Conservation (phyloP, 495 filamentous ascomycete species). For the Xylaria palmicola region DNA sequence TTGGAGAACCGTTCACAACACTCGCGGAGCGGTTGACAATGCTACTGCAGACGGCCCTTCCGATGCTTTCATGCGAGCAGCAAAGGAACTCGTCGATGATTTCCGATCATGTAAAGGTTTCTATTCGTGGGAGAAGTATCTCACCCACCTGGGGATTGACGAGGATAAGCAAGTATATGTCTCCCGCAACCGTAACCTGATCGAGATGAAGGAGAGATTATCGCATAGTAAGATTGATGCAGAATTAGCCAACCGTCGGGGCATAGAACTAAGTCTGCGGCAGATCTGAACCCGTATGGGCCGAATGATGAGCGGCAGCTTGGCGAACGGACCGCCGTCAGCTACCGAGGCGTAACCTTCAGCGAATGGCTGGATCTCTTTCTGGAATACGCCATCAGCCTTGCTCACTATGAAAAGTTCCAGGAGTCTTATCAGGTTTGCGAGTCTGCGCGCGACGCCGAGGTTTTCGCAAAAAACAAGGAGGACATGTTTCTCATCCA, state of each 20-base stretch:
- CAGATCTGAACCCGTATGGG: slow-evolving; percentile 23
- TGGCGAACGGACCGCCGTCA: slow-evolving; percentile 22
- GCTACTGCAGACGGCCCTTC: slow-evolving; percentile 13
- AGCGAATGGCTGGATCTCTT: slow-evolving; percentile 88
- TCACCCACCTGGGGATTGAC: slow-evolving; percentile 66
- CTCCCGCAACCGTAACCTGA: slow-evolving; percentile 57
- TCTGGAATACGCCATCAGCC: slow-evolving; percentile 73
- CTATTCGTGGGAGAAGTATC: slow-evolving; percentile 70
- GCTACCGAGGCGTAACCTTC: slow-evolving; percentile 77
- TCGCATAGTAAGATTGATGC: slow-evolving; percentile 43
- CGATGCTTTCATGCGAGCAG: slow-evolving; percentile 59
- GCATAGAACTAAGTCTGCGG: slow-evolving; percentile 16
- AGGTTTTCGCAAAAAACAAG: slow-evolving; percentile 71
- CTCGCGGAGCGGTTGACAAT: slow-evolving; percentile 3
- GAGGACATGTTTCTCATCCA: slow-evolving; percentile 70
- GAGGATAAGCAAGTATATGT: slow-evolving; percentile 46
- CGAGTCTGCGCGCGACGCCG: slow-evolving; percentile 68
- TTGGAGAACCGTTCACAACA: slow-evolving; percentile 24
- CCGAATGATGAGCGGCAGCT: slow-evolving; percentile 20
- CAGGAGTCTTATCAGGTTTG: slow-evolving; percentile 76
- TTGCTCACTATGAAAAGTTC: slow-evolving; percentile 56
- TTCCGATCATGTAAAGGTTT: slow-evolving; percentile 76
- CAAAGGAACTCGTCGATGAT: slow-evolving; percentile 71
- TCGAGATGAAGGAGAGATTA: slow-evolving; percentile 68
- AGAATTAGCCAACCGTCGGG: background rate